Base-by-base conservation (phyloP, 1,284 basidiomycete genomes). In the Athelia sp. region DNA sequence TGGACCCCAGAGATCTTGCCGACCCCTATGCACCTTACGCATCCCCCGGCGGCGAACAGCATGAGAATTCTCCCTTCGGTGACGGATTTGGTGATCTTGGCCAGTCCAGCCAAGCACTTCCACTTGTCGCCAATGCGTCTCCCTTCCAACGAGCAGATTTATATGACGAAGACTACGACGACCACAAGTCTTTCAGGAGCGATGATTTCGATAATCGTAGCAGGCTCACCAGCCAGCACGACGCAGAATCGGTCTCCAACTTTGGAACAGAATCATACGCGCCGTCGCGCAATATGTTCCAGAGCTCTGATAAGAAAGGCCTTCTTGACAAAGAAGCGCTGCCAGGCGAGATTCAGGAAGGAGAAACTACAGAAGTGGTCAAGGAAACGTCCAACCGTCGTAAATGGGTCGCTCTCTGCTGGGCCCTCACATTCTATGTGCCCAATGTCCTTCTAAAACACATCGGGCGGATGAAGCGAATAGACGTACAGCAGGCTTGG, bases 401-500 rank as follows among this genome's bases (percentile, higher is more conserved):
- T 38, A 78, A 89, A 51, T 99, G 96, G 96, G 90, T 97, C 4
- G 75, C 80, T 14, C 67, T 98, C 1, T 93, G 89, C 54, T 93
- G 92, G 87, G 64, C 90, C n/a, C 74, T 98, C 47, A 99, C 94
- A 0, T 98, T 81, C 73, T 98, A 90, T 88, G 69, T 93, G 6
- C 96, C 95, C 0, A 85, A 79, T 19, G 79, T 80, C 13, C 66
- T 87, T 47, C 73, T 99, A 43, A 73, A 69, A 15, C 84, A 79
- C 64, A 61, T 92, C 49, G 91, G 91, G 1, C 79, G 91, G 19
- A 94, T 99, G 90, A 98, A 98, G 72, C 86, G 95, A 10, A 70
- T 88, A 53, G 97, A 99, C 61, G 79, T 99, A 36, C 85, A 90
- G 40, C 94, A 98, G 70, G 96, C 96, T 1, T 98, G 95, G 96